Evolutionary conservation across 352 stramenopile genomes (phyloP).

Genomic region (Phytophthora cactorum): DNA sequence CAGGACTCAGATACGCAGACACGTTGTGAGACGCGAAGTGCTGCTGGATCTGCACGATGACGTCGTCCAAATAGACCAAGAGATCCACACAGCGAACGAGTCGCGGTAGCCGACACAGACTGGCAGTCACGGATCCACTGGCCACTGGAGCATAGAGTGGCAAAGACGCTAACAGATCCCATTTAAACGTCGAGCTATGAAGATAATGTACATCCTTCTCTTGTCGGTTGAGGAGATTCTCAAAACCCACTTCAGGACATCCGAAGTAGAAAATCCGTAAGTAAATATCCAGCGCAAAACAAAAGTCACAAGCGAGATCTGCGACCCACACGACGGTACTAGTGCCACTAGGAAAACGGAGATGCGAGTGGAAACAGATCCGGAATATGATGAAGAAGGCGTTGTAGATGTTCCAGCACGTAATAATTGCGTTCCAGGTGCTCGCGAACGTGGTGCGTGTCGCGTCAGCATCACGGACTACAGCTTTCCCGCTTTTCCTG

Average conservation of each 20-base stretch:
- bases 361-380: constrained; percentile 65
- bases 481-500: constrained; percentile 7
- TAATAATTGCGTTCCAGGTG: constrained; percentile 61
- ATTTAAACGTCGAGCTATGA: constrained; percentile 52
- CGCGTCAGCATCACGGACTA: constrained; percentile 21
- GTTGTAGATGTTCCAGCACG: constrained; percentile 79
- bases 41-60: constrained; percentile 77
- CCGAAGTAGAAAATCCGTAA: constrained; percentile 76
- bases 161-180: constrained; percentile 61
- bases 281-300: constrained; percentile 70
- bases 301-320: constrained; percentile 61
- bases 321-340: constrained; percentile 40
- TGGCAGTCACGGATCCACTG: constrained; percentile 33
- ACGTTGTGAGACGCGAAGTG: constrained; percentile 68
- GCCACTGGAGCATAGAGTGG: constrained; percentile 48
- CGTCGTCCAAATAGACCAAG: constrained; percentile 59
- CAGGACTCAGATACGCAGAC: constrained; percentile 68
- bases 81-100: constrained; percentile 65
- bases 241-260: constrained; percentile 45
- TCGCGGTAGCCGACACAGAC: constrained; percentile 58
- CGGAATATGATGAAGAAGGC: constrained; percentile 71
- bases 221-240: constrained; percentile 50
- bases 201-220: constrained; percentile 44
- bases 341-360: constrained; percentile 34
- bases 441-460: constrained; percentile 38